These are phyloP conservation scores for Myxozyma neglecta DNA, from an alignment of 805 yeast genomes.

Conservation along the genomic window DNA sequence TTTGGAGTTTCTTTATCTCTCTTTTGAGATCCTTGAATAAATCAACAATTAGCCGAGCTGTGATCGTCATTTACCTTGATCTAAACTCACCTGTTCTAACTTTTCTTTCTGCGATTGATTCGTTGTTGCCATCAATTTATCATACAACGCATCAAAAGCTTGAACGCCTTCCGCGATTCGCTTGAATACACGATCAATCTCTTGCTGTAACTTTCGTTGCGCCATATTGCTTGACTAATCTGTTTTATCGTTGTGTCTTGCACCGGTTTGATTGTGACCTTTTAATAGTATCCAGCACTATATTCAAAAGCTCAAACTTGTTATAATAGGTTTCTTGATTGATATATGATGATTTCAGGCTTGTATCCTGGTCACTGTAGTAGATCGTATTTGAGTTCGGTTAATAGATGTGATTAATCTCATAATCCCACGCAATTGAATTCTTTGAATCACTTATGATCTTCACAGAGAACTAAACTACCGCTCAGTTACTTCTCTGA, in stretches of 20 bases:
- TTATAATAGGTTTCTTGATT: too few species aligned
- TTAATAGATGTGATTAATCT: not conserved
- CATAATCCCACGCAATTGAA: not conserved
- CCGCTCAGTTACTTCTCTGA: too few species aligned
- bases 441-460: not conserved
- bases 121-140: constrained; percentile 77
- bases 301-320: too few species aligned
- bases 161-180: constrained; percentile 90
- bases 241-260: too few species aligned
- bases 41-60: not conserved
- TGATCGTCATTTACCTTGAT: not conserved
- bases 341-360: too few species aligned
- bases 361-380: not conserved
- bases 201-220: constrained; percentile 51
- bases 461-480: too few species aligned
- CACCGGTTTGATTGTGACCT: too few species aligned
- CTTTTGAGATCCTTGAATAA: constrained; percentile 67
- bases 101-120: constrained; percentile 89
- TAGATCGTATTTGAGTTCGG: not conserved
- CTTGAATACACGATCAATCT: constrained; percentile 89
- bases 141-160: constrained; percentile 81
- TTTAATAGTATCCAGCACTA: too few species aligned
- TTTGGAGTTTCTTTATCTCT: constrained; percentile 91
- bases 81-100: constrained; percentile 56
- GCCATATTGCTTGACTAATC: constrained; percentile 42